Evolutionary conservation across 164 flowering plant genomes (phyloP).

Genomic region (Chimonanthus salicifolius): DNA sequence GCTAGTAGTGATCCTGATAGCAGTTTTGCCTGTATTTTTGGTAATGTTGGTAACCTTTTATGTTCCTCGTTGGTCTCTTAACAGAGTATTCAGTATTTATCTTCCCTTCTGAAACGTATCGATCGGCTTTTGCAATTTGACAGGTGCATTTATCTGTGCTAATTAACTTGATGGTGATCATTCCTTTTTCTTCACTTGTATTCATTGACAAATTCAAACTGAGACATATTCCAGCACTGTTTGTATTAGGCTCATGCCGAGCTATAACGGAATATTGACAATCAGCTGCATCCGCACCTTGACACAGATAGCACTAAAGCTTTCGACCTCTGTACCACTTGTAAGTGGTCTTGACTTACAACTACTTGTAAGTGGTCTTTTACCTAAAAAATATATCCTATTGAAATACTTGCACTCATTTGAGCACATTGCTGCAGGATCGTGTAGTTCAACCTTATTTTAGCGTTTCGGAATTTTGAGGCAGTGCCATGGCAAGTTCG

Average conservation of each 20-base stretch:
- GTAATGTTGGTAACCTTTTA: not conserved
- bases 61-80: not conserved
- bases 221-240: not conserved
- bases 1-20: too few relatives aligned
- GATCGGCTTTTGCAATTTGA: slow-evolving; percentile 93
- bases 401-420: slow-evolving; percentile 1
- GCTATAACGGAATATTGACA: slow-evolving; percentile 88
- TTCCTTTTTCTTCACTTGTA: not conserved
- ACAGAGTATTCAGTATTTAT: slow-evolving; percentile 60
- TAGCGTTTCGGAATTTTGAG: slow-evolving; percentile 52
- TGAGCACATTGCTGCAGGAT: slow-evolving; percentile 40
- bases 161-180: not conserved
- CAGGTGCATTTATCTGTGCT: slow-evolving; percentile 38
- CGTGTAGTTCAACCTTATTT: slow-evolving; percentile 60
- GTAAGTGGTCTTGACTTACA: slow-evolving; percentile 32
- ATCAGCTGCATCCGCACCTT: slow-evolving; percentile 82
- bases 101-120: slow-evolving; percentile 87
- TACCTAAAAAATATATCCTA: not conserved
- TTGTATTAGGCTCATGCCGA: slow-evolving; percentile 79
- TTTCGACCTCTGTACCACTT: slow-evolving; percentile 61
- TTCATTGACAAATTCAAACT: slow-evolving; percentile 3
- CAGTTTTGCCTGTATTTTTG: not conserved
- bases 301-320: slow-evolving; percentile 72
- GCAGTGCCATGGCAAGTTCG: slow-evolving; percentile 69
- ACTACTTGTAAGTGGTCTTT: slow-evolving; percentile 52